Evolutionary conservation across 495 filamentous ascomycete species (phyloP), one percentile per base, ranked within the genome.

Genomic region (Hyaloscypha variabilis): DNA sequence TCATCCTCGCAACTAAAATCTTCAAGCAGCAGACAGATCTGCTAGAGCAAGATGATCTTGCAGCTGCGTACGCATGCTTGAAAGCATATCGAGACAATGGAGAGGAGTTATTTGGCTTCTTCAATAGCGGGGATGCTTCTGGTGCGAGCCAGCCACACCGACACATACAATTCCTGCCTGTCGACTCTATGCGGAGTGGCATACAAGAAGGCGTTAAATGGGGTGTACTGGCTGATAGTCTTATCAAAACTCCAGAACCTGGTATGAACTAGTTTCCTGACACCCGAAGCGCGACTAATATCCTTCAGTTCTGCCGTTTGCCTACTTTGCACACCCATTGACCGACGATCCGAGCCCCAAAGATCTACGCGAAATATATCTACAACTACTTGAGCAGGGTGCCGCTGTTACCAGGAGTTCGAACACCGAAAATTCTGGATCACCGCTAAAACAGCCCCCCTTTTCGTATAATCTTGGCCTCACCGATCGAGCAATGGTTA

Each of bases 401-500:
- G 31, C 0, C 6, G 31, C 31, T 13, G 31, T 34, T 34, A 17
- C 39, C 39, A 46, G 4, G 17, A 46, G 17, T 4, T 14, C 10
- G 4, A 17, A 46, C 17, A 17, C 4, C 39, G 13, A 3, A 17
- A 46, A 46, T 46, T 17, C 39, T 46, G 39, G 39, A 4, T 17
- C 13, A 34, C 13, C 31, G 6, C 31, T 17, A 46, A 17, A 46
- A 17, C 14, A 83, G 53, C 81, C 87, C 0, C 72, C 75, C 10
- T 88, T 94, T 36, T 90, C 88, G 72, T 94, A 96, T 72, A 96
- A 96, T 65, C 75, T 94, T 8, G 90, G 87, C 2, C 86, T 96
- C 82, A 94, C 91, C 4, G 79, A 83, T 19, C 76, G 76, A 0
- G 79, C 78, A 0, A 91, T 96, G 86, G 85, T 87, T 46, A 77